These are phyloP conservation scores for Adansonia grandidieri DNA, from an alignment of 441 rosid genomes.

Conservation along the genomic window DNA sequence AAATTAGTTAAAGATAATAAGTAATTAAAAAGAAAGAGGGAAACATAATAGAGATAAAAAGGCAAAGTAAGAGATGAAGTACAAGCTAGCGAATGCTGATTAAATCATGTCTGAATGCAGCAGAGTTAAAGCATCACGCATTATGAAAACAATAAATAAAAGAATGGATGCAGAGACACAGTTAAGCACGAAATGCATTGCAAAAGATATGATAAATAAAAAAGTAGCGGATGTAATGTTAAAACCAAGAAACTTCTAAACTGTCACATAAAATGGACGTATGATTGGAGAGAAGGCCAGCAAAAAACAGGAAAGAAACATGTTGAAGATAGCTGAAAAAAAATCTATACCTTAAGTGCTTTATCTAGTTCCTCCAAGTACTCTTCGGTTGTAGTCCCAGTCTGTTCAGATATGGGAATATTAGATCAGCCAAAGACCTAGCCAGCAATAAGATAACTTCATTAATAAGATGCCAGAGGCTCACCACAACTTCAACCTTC, in stretches of 20 bases:
- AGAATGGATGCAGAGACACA: conserved; percentile 6
- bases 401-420: conserved; percentile 48
- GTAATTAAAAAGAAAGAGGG: conserved; percentile 7
- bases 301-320: background rate
- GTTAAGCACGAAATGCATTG: background rate
- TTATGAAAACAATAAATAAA: conserved; percentile 10
- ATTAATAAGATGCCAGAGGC: conserved; percentile 22
- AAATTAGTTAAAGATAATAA: conserved; percentile 4
- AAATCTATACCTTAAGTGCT: conserved; percentile 73
- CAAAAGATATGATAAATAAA: background rate
- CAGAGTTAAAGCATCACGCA: background rate
- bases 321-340: conserved; percentile 23
- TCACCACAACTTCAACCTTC: conserved; percentile 81
- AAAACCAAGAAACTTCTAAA: conserved; percentile 1
- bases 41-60: conserved; percentile 4
- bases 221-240: background rate
- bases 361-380: conserved; percentile 77
- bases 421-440: conserved; percentile 10
- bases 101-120: background rate
- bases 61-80: conserved; percentile 16
- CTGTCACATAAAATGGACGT: background rate
- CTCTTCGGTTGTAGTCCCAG: conserved; percentile 76
- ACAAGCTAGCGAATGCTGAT: conserved; percentile 15
- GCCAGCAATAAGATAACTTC: conserved; percentile 15
- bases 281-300: background rate